Percentiles rank a stretch among this genome's conserved stretches.
Conservation (phyloP, 2,329 filamentous ascomycete species). For the Phialophora verrucosa region DNA sequence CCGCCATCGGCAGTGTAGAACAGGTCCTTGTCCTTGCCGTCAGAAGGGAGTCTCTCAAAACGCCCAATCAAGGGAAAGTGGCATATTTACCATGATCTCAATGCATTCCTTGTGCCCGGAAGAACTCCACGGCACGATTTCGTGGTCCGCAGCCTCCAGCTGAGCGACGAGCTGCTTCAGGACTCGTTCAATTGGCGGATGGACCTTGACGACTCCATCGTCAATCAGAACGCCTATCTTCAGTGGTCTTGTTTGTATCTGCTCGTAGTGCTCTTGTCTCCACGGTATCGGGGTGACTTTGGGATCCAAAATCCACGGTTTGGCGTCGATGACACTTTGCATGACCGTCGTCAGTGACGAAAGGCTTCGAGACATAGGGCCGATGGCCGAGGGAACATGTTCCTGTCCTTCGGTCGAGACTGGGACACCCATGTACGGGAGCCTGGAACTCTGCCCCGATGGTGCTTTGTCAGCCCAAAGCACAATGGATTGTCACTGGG, state of each 20-base stretch:
- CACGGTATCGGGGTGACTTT: conserved; percentile 61
- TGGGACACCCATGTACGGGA: conserved; percentile 64
- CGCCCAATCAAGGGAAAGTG: no score
- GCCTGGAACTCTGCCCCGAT: conserved; percentile 53
- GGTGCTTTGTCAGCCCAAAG: not conserved
- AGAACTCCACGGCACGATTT: conserved; percentile 46
- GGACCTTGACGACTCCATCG: conserved; percentile 37
- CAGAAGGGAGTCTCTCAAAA: no score
- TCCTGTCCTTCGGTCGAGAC: conserved; percentile 69
- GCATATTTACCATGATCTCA: conserved; percentile 42
- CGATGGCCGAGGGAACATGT: conserved; percentile 67
- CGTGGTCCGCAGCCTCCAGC: conserved; percentile 58
- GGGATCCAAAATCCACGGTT: conserved; percentile 62
- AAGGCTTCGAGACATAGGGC: conserved; percentile 62
- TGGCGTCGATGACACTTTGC: conserved; percentile 45
- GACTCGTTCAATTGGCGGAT: conserved; percentile 36
- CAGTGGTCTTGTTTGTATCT: conserved; percentile 52
- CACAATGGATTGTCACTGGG: no score
- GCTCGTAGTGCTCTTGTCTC: conserved; percentile 55
- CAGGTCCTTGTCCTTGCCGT: conserved; percentile 50
- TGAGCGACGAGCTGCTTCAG: conserved; percentile 36
- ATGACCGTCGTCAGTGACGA: conserved; percentile 54
- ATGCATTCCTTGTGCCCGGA: conserved; percentile 33
- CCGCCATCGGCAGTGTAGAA: conserved; percentile 69
- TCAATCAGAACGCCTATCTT: conserved; percentile 35